These are phyloP conservation scores for Phoma herbarum DNA, from an alignment of 2,329 filamentous ascomycete species.

Conservation along the genomic window DNA sequence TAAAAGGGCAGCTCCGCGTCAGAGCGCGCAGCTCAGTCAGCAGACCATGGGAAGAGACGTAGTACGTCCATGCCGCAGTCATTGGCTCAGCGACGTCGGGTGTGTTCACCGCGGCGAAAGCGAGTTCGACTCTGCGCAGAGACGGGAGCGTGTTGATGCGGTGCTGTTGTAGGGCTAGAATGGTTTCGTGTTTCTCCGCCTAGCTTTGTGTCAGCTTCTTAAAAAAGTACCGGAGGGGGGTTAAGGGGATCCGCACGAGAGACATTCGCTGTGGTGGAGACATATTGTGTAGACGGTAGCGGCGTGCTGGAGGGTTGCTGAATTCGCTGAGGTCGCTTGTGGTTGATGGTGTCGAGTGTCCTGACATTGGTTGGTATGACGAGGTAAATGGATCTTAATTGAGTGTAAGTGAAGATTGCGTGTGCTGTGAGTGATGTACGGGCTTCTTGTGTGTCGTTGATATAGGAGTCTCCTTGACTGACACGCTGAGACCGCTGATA, in stretches of 20 bases:
- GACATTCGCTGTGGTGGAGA: slow-evolving; percentile 35
- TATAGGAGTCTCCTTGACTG: not conserved
- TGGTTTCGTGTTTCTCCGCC: slow-evolving; percentile 63
- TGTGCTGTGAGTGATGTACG: not conserved
- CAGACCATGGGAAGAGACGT: slow-evolving; percentile 74
- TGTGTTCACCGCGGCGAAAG: slow-evolving; percentile 66
- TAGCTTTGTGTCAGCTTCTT: slow-evolving; percentile 25
- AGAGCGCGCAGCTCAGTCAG: slow-evolving; percentile 74
- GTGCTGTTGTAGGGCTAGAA: slow-evolving; percentile 70
- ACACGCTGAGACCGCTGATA: not conserved
- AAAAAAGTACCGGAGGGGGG: not conserved
- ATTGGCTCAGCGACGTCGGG: slow-evolving; percentile 71
- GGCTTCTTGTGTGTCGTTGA: not conserved
- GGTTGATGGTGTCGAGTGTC: slow-evolving; percentile 31
- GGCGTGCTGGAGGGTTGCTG: slow-evolving; percentile 38
- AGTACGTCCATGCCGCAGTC: slow-evolving; percentile 75
- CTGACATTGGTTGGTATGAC: slow-evolving; percentile 26
- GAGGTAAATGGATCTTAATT: not conserved
- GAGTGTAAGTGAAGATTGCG: not conserved
- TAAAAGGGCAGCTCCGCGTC: slow-evolving; percentile 72
- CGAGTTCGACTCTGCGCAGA: slow-evolving; percentile 74
- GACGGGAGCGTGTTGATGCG: slow-evolving; percentile 78
- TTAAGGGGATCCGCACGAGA: slow-evolving; percentile 24
- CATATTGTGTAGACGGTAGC: slow-evolving; percentile 41
- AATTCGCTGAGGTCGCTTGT: slow-evolving; percentile 34